Evolutionary conservation across 2,329 filamentous ascomycete species (phyloP), one percentile per base, ranked within the genome.

Genomic region (Zarea fungicola): DNA sequence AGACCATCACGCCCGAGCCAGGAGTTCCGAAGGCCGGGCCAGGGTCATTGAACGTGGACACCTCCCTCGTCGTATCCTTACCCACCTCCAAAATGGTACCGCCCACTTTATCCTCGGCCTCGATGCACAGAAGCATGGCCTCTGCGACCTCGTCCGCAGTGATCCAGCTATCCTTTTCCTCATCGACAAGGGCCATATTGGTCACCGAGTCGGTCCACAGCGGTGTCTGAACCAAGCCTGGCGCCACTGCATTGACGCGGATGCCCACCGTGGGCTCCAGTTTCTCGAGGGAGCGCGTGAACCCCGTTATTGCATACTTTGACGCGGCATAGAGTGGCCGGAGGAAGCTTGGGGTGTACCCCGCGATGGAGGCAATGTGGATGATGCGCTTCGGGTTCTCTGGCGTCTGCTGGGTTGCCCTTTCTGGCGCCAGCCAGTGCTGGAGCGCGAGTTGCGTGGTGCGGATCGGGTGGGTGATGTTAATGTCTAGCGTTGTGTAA

Each of bases 151-250:
- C 68, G 2, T 67, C 54, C 0, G 72, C 66, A 0, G 66, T 68
- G 1, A 72, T 65, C 70, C 71, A 75, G 0, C 51, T 60, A 47
- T 72, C 69, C 21, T 57, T 51, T 4, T 49, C 50, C 22, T 59
- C 46, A 6, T 71, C 60, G 1, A 75, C 51, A 31, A 62, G 62
- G 14, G 57, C 55, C 16, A 73, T 51, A 53, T 73, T 75, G 53
- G 75, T 71, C 0, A 69, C 66, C 29, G 72, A 52, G 2, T 75
- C 72, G 0, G 60, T 66, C 70, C 72, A 74, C 3, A 76, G 51
- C 3, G 73, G 73, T 1, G 74, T 76, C 7, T 61, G 56, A 1
- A 75, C 67, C 1, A 73, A 43, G 0, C 70, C 72, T 0, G 73
- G 74, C 0, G 72, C 71, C 0, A 76, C 68, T 0, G 66, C 71